These are phyloP conservation scores for Cercospora zeina DNA, from an alignment of 2,329 filamentous ascomycete species.

Conservation along the genomic window DNA sequence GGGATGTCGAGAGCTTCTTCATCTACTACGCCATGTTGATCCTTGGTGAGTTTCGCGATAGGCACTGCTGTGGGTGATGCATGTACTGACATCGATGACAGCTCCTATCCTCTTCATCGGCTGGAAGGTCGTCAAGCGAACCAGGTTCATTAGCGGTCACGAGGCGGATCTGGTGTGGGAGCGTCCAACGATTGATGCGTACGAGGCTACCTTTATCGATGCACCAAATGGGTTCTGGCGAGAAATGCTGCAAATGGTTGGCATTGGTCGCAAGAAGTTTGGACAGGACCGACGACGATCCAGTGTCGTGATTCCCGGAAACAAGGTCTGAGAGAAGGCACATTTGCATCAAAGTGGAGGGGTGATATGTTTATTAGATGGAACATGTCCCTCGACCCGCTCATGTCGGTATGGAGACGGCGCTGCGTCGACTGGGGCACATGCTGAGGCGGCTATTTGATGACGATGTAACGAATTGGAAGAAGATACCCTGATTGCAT, in stretches of 20 bases:
- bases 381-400: too few relatives aligned
- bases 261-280: conserved; percentile 35
- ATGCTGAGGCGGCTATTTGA: background rate
- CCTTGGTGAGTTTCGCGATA: conserved; percentile 38
- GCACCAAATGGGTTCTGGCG: conserved; percentile 58
- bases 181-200: conserved; percentile 60
- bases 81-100: conserved; percentile 41
- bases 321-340: background rate
- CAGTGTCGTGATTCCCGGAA: conserved; percentile 11
- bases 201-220: conserved; percentile 55
- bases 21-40: conserved; percentile 60
- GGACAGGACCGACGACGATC: conserved; percentile 18
- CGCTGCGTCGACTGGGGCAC: too few relatives aligned
- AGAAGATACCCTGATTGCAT: conserved; percentile 5
- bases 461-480: background rate
- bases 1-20: conserved; percentile 47
- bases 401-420: too few relatives aligned
- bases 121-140: conserved; percentile 67
- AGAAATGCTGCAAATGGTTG: conserved; percentile 53
- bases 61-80: too few relatives aligned
- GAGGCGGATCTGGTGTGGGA: conserved; percentile 65
- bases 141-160: conserved; percentile 54
- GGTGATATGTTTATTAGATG: too few relatives aligned
- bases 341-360: too few relatives aligned
- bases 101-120: conserved; percentile 55